Evolutionary conservation across 2,329 filamentous ascomycete species (phyloP), one percentile per base, ranked within the genome.

Genomic region (Hypoxylon rubiginosum): DNA sequence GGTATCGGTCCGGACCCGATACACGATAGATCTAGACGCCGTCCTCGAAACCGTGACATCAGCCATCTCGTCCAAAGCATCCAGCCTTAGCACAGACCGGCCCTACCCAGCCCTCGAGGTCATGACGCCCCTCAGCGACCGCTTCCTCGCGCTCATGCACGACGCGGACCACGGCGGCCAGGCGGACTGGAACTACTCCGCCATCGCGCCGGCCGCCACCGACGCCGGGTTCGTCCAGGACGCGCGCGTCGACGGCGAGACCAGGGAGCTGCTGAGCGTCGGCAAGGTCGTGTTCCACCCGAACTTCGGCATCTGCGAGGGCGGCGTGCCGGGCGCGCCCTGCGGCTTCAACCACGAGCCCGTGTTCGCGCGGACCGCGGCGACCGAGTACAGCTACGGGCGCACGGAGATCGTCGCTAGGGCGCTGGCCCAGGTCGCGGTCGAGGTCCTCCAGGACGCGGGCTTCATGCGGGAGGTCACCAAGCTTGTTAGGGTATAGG

Each of bases 291-390:
- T 66, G 13, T 62, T 66, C 53, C 63, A 66, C 17, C 58, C 63
- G 8, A 62, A 66, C 34, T 66, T 58, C 32, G 53, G 63, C 15
- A 62, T 62, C 32, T 66, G 63, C 53, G 58, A 66, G 43, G n/a
- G n/a, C n/a, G 49, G 26, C 21, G 39, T 11, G 3, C 34, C 57
- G 6, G 62, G 62, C 3, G 62, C 57, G 9, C 63, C 58, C 19
- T 66, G 63, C 45, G 63, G 63, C 1, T 66, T 66, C 49, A 66
- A 66, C 41, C 63, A 66, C 49, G 63, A 66, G 54, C 63, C 58
- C 11, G 28, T 32, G 1, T 66, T 66, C 15, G 58, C 54, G 43
- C 54, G 53, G n/a, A 62, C 63, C 11, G 48, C 63, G 11, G 63
- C 28, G 4, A 66, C 62, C 10, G 62, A 58, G 17, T 62, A 43